Evolutionary conservation across 495 filamentous ascomycete species (phyloP).

Genomic region (Xylaria longipes): DNA sequence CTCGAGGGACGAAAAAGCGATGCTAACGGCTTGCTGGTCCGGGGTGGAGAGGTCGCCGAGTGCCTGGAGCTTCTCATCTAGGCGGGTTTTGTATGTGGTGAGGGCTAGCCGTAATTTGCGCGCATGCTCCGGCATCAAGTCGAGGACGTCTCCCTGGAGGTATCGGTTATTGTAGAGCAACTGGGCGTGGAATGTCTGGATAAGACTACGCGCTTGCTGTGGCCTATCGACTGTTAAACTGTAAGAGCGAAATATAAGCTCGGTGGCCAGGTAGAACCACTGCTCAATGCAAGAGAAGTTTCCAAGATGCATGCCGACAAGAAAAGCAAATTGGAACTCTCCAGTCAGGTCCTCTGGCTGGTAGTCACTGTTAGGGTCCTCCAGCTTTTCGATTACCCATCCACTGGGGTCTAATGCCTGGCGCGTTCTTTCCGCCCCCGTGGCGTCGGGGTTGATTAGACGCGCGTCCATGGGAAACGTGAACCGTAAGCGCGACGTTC

Average conservation of each 20-base stretch:
- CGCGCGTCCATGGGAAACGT: conserved; percentile 57
- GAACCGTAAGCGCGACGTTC: conserved; percentile 51
- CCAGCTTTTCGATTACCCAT: conserved; percentile 40
- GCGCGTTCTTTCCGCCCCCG: conserved; percentile 65
- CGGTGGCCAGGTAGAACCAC: conserved; percentile 77
- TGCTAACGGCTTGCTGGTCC: conserved; percentile 43
- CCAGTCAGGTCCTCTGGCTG: conserved; percentile 68
- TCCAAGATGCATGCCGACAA: conserved; percentile 79
- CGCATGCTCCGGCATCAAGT: conserved; percentile 50
- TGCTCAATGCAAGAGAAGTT: conserved; percentile 88
- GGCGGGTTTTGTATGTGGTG: conserved; percentile 49
- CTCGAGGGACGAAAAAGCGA: conserved; percentile 52
- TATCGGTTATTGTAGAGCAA: conserved; percentile 71
- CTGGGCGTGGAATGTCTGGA: conserved; percentile 72
- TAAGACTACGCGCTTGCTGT: conserved; percentile 63
- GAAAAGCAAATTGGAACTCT: conserved; percentile 84
- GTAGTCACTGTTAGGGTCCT: conserved; percentile 11
- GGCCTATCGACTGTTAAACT: conserved; percentile 62
- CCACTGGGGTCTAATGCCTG: conserved; percentile 42
- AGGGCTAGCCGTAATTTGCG: conserved; percentile 45
- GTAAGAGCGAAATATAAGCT: conserved; percentile 73
- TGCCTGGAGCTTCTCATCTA: conserved; percentile 45
- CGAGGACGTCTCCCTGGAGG: conserved; percentile 61
- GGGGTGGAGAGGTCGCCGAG: conserved; percentile 38
- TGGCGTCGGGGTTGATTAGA: conserved; percentile 72